A percentile compares a stretch with the other conserved stretches of the same genome.
phyloP scores from a whole-genome alignment of 2,329 filamentous ascomycete genomes.

The Cercospora janseana region DNA sequence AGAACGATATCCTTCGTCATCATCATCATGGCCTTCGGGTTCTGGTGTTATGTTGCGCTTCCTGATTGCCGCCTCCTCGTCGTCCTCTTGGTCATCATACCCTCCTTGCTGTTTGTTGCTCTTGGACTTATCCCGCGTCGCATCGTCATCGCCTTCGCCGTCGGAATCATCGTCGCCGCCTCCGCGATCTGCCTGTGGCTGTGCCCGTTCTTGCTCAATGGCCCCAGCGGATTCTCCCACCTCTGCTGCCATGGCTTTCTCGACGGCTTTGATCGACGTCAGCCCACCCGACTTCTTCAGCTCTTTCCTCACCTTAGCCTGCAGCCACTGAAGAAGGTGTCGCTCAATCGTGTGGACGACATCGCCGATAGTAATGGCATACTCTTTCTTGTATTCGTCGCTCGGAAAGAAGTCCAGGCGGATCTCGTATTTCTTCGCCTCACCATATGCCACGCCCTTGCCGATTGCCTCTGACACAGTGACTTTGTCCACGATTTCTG shows the following conservation, averaged over 20 bases:
- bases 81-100: conserved; percentile 89
- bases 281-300: conserved; percentile 72
- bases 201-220: conserved; percentile 51
- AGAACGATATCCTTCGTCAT: conserved; percentile 55
- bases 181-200: conserved; percentile 48
- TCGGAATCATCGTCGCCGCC: conserved; percentile 70
- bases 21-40: conserved; percentile 53
- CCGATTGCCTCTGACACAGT: conserved; percentile 77
- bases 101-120: conserved; percentile 77
- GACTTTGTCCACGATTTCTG: conserved; percentile 78
- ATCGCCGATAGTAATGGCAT: conserved; percentile 76
- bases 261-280: conserved; percentile 53
- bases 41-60: conserved; percentile 35
- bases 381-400: conserved; percentile 78
- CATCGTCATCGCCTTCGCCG: conserved; percentile 53
- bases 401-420: conserved; percentile 79
- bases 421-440: conserved; percentile 83
- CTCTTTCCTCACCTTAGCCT: conserved; percentile 69
- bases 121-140: conserved; percentile 68
- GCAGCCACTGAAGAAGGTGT: conserved; percentile 71
- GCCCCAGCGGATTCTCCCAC: conserved; percentile 64
- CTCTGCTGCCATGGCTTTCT: conserved; percentile 66
- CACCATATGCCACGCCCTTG: conserved; percentile 62
- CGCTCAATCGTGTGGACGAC: conserved; percentile 77
- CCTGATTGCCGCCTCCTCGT: conserved; percentile 76